phyloP scores from a whole-genome alignment of 2,329 filamentous ascomycete species.

The Knoxdaviesia proteae region DNA sequence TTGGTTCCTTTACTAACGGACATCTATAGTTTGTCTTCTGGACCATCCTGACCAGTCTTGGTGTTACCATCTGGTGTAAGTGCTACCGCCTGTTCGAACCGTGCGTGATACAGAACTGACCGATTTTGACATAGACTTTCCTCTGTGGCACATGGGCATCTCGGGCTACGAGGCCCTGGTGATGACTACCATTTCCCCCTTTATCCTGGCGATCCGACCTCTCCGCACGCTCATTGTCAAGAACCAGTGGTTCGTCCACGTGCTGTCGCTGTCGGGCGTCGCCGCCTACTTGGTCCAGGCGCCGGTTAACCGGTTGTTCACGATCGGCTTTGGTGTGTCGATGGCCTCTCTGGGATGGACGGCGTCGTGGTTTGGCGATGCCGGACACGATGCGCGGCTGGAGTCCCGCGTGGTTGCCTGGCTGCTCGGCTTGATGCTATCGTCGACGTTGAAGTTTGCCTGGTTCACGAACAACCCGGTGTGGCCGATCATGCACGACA shows the following conservation, averaged over 20 bases:
- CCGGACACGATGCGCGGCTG: slow-evolving; percentile 50
- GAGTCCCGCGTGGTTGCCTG: slow-evolving; percentile 70
- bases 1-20: slow-evolving; percentile 6
- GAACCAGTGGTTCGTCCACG: slow-evolving; percentile 50
- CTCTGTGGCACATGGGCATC: slow-evolving; percentile 97
- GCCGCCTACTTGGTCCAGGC: slow-evolving; percentile 56
- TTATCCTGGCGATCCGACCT: slow-evolving; percentile 51
- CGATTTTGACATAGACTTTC: slow-evolving; percentile 44
- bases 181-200: slow-evolving; percentile 63
- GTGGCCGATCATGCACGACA: slow-evolving; percentile 81
- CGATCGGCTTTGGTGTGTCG: slow-evolving; percentile 59
- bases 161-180: slow-evolving; percentile 87
- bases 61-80: slow-evolving; percentile 83
- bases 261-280: slow-evolving; percentile 60
- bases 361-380: slow-evolving; percentile 61
- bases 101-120: neutral
- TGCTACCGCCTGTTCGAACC: slow-evolving; percentile 7
- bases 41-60: slow-evolving; percentile 80
- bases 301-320: slow-evolving; percentile 58
- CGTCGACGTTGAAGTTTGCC: slow-evolving; percentile 77
- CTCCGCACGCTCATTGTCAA: slow-evolving; percentile 47
- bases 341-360: slow-evolving; percentile 71
- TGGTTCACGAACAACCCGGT: slow-evolving; percentile 90
- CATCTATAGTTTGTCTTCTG: slow-evolving; percentile 65
- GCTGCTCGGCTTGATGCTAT: slow-evolving; percentile 62